Evolutionary conservation across 1,284 basidiomycete species (phyloP).

Genomic region (Apiotrichum siamense): DNA sequence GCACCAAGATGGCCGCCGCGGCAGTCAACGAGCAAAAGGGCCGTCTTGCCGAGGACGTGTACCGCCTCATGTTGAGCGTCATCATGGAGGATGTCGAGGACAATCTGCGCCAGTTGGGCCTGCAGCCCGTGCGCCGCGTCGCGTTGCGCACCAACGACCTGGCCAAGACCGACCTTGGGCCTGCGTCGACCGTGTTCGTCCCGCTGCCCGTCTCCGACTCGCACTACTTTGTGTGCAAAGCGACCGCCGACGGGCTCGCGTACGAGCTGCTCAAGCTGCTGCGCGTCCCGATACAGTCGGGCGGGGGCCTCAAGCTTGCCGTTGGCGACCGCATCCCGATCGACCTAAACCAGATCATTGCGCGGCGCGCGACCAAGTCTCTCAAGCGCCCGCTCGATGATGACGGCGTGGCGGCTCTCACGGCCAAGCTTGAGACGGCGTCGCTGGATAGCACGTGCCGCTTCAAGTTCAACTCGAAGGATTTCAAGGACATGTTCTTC

Average conservation of each 20-base stretch:
- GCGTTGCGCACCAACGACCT: constrained; percentile 36
- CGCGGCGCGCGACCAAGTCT: constrained; percentile 17
- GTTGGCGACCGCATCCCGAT: constrained; percentile 31
- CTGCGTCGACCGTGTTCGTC: constrained; percentile 35
- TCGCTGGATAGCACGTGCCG: constrained; percentile 9
- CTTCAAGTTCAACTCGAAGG: constrained; percentile 33
- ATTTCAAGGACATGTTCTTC: constrained; percentile 37
- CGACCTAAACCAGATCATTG: constrained; percentile 23
- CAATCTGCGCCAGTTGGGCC: constrained; percentile 37
- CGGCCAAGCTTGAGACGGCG: background rate
- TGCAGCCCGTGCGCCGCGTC: constrained; percentile 31
- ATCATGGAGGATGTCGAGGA: constrained; percentile 38
- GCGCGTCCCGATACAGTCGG: constrained; percentile 31
- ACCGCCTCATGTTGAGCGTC: constrained; percentile 30
- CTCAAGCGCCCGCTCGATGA: constrained; percentile 8
- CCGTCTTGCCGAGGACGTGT: constrained; percentile 32
- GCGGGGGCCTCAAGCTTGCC: constrained; percentile 27
- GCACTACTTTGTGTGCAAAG: constrained; percentile 38
- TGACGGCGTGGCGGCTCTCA: background rate
- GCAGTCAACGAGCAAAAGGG: constrained; percentile 32
- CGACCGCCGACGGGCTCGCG: constrained; percentile 24
- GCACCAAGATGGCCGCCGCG: constrained; percentile 25
- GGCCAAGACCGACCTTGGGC: constrained; percentile 35
- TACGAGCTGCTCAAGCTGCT: constrained; percentile 38
- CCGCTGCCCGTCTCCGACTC: constrained; percentile 30